Conservation (phyloP, 305 asterid species). For the Fraxinus xanthoxyloides region DNA sequence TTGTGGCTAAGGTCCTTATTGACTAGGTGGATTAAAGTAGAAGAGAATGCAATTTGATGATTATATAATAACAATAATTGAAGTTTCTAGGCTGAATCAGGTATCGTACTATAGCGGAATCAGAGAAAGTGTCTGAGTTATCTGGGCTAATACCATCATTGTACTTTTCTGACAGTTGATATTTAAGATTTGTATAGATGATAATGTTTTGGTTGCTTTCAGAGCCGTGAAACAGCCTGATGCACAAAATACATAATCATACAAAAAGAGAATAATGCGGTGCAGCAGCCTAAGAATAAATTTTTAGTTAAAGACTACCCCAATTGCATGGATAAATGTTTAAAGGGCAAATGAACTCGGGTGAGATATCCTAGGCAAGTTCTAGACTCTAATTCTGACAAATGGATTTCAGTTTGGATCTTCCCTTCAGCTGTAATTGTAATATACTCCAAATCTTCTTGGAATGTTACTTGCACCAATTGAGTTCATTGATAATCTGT, state of each 20-base stretch:
- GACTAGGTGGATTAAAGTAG: neutral
- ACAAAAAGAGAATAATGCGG: neutral
- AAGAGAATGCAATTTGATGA: neutral
- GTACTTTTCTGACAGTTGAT: neutral
- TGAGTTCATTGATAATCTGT: neutral
- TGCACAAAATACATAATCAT: neutral
- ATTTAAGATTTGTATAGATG: neutral
- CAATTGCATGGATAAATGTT: neutral
- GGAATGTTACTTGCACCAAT: neutral
- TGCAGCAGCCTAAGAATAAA: neutral
- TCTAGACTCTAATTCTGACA: neutral
- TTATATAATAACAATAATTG: neutral
- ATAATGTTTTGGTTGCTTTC: neutral
- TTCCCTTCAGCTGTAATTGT: neutral
- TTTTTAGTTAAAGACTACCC: neutral
- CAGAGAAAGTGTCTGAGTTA: neutral
- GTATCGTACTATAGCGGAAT: neutral
- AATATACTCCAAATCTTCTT: neutral
- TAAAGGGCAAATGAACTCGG: neutral
- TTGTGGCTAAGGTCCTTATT: neutral
- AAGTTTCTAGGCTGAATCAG: neutral
- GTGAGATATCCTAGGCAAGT: neutral
- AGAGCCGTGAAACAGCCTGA: neutral
- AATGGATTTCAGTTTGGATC: neutral
- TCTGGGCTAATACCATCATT: neutral